Evolutionary conservation across 2,329 filamentous ascomycete species (phyloP), one percentile per base, ranked within the genome.

Genomic region (Pseudogymnoascus sp.): DNA sequence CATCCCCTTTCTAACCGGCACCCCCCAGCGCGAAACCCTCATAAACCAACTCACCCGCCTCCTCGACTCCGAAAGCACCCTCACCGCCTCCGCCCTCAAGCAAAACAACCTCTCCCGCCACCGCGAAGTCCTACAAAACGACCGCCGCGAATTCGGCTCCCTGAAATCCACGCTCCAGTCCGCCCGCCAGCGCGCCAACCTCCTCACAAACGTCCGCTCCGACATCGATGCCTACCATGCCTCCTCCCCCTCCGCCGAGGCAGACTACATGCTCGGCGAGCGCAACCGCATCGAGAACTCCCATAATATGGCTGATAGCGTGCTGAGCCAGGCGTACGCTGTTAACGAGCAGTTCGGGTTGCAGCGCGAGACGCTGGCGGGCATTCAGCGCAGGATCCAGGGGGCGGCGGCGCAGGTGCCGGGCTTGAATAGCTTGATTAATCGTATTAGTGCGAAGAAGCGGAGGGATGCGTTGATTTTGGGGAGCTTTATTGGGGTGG

Each of bases 231-330:
- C 91, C 62, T 97, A 96, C 78, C 90, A 89, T 62, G 85, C 88
- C 60, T 86, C 85, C 63, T 95, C 96, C 73, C 90, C 91, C 7
- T 86, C 87, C 2, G 89, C 88, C 62, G 95, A 98, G 78, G 91
- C 91, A 56, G 93, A 99, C 65, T 99, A 98, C 79, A 97, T 99
- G 93, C 83, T 99, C 28, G 89, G 90, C 70, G 95, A 99, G 82
- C 84, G 95, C 61, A 80, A 82, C 66, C 85, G 90, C 67, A 86
- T 99, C 72, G 95, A 99, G 73, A 89, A 91, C 74, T 96, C 90
- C 72, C 89, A 98, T 76, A 89, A 86, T 69, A 87, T 96, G 81
- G 89, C 91, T 59, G 95, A 99, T 75, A 89, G 85, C 66, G 92
- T 99, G 35, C 81, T 99, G 65, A 93, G 89, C 73, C 95, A 98